phyloP scores from a whole-genome alignment of 2,329 filamentous ascomycete species.

The Clarireedia sp. region DNA sequence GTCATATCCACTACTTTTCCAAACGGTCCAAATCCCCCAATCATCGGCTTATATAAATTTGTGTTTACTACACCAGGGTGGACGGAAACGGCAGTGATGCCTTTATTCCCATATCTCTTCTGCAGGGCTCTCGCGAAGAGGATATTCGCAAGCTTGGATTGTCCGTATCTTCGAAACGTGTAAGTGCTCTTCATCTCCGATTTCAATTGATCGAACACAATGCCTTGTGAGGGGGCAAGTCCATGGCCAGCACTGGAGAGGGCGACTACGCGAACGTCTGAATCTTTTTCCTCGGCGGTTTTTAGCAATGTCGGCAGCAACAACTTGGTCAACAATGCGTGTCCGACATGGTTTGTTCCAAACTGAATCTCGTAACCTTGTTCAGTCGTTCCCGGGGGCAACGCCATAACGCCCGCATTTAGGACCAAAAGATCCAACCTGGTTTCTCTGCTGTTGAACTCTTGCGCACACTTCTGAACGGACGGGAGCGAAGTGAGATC shows the following conservation, averaged over 20 bases:
- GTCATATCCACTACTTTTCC: background rate
- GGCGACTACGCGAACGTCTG: conserved; percentile 14
- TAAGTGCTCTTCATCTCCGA: conserved; percentile 1
- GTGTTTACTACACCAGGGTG: conserved; percentile 32
- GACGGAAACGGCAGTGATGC: conserved; percentile 31
- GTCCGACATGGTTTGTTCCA: conserved; percentile 41
- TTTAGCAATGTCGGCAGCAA: conserved; percentile 30
- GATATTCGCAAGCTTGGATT: conserved; percentile 42
- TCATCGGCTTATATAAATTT: conserved; percentile 3
- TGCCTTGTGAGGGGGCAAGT: conserved; percentile 9
- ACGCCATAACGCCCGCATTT: conserved; percentile 39
- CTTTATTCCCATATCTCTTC: conserved; percentile 28
- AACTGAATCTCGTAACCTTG: conserved; percentile 43
- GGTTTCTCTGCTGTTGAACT: conserved; percentile 30
- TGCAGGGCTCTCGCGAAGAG: conserved; percentile 36
- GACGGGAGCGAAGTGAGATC: conserved; percentile 40
- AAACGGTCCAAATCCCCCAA: background rate
- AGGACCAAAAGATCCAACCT: conserved; percentile 39
- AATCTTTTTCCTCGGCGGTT: conserved; percentile 16
- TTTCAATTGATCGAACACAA: conserved; percentile 25
- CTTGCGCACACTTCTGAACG: conserved; percentile 34
- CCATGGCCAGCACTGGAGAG: conserved; percentile 6
- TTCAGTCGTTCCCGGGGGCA: conserved; percentile 31
- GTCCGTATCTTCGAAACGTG: conserved; percentile 31
- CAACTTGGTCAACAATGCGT: conserved; percentile 36